phyloP scores from a whole-genome alignment of 2,329 filamentous ascomycete genomes.

The Trichoderma arundinaceum region DNA sequence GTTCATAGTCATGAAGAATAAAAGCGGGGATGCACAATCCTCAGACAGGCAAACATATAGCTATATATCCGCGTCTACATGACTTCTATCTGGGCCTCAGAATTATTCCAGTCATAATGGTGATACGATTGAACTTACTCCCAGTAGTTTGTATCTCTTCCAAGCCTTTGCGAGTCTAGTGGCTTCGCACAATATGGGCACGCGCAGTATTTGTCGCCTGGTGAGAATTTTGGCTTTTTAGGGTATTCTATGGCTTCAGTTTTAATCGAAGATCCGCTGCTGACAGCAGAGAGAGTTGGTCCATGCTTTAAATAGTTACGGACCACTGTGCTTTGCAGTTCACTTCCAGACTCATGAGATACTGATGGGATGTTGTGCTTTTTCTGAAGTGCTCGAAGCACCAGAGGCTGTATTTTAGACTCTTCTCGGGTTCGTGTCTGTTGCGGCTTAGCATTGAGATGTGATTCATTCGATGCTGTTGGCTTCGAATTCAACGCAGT shows the following conservation, averaged over 20 bases:
- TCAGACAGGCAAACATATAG: constrained; percentile 6
- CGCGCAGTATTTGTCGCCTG: neutral
- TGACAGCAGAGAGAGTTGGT: neutral
- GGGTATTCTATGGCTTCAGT: neutral
- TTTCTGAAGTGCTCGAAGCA: neutral
- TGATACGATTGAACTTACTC: neutral
- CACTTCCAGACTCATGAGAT: neutral
- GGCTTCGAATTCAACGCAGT: neutral
- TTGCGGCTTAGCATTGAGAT: neutral
- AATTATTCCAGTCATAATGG: neutral
- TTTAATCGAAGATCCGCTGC: neutral
- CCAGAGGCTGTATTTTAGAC: neutral
- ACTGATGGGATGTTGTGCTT: neutral
- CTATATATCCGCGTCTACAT: constrained; percentile 1
- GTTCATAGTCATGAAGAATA: neutral
- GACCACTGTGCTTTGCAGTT: neutral
- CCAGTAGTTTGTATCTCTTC: neutral
- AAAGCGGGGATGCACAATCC: neutral
- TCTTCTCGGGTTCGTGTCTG: neutral
- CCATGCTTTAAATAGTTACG: neutral
- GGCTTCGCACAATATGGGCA: neutral
- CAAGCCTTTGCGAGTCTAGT: neutral
- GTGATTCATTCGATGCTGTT: neutral
- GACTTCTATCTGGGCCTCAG: neutral
- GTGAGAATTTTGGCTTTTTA: neutral